Evolutionary conservation across 2,329 filamentous ascomycete species (phyloP).

Genomic region (Geoglossum cookeanum): DNA sequence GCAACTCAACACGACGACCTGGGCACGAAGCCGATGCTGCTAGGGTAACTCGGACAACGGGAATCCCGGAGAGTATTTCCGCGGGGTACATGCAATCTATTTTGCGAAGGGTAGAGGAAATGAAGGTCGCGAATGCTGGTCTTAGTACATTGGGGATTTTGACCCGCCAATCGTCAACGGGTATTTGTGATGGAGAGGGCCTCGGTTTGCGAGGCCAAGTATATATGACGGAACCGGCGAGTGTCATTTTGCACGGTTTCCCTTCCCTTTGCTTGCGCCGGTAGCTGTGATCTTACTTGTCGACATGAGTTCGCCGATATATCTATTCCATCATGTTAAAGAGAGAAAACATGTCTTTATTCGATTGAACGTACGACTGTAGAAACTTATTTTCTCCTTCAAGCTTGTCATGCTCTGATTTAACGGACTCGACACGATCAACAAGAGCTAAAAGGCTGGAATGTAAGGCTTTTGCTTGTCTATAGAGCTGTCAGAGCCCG

Average conservation of each 20-base stretch:
- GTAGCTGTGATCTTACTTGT: constrained; percentile 7
- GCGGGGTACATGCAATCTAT: not conserved
- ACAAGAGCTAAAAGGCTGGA: constrained; percentile 78
- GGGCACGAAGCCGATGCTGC: not conserved
- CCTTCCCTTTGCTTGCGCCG: not conserved
- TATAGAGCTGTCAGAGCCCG: constrained; percentile 20
- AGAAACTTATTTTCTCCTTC: constrained; percentile 94
- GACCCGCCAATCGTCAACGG: not conserved
- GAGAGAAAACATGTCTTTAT: not conserved
- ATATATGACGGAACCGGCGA: not conserved
- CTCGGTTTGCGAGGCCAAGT: not conserved
- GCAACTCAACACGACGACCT: too few relatives aligned
- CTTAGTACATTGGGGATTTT: not conserved
- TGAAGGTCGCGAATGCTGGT: not conserved
- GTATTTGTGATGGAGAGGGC: not conserved
- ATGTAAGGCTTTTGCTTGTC: constrained; percentile 76
- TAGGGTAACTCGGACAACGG: not conserved
- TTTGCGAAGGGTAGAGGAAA: not conserved
- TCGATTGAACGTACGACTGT: constrained; percentile 26
- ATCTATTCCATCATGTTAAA: constrained; percentile 1
- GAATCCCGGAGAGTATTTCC: not conserved
- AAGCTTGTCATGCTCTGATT: constrained; percentile 87
- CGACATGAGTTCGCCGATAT: constrained; percentile 6
- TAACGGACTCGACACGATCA: constrained; percentile 84
- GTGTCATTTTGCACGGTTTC: not conserved